Evolutionary conservation across 805 yeast genomes (phyloP), one percentile per base, ranked within the genome.

Genomic region (Metschnikowia hibisci): DNA sequence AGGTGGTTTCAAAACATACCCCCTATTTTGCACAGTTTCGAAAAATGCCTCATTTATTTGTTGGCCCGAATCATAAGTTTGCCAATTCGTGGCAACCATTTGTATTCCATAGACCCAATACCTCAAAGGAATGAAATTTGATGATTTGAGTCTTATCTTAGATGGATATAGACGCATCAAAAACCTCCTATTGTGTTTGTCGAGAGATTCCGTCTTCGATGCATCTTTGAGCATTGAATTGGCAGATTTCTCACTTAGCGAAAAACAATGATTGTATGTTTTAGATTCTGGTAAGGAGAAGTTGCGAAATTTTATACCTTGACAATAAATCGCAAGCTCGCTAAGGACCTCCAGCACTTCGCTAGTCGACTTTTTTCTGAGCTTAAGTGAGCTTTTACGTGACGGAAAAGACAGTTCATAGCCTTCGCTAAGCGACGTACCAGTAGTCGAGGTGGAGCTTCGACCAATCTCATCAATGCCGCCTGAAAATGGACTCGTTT

Each of bases 11-110:
- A 87, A 64, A 6, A 84, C 80, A 57, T 87, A 93, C 0, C 99
- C 99, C 0, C 75, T 66, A 34, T 69, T 74, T 11, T 73, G 68
- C 0, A 78, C 76, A 12, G 74, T 62, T 39, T 78, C 78, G 61
- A 91, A 88, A 76, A 89, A 66, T 3, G 96, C 87, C 48, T 85
- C 85, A 60, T 89, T 90, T 9, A 93, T 56, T 57, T 89, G 96
- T 58, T 90, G 91, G 0, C 97, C 96, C 13, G 80, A 45, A 57
- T 93, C 99, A 58, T 79, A 83, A 0, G 93, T 83, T 62, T 91
- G 99, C 97, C 97, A 91, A 58, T 91, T 93, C 0, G 96, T 82
- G 0, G 99, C 98, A 4, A 87, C 98, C 88, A 93, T 79, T 58
- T 93, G 99, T 9, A 77, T 83, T 0, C 99, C 99, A 36, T 76